Conservation (phyloP, 2,329 filamentous ascomycete species). For the Nectriaceae sp. region DNA sequence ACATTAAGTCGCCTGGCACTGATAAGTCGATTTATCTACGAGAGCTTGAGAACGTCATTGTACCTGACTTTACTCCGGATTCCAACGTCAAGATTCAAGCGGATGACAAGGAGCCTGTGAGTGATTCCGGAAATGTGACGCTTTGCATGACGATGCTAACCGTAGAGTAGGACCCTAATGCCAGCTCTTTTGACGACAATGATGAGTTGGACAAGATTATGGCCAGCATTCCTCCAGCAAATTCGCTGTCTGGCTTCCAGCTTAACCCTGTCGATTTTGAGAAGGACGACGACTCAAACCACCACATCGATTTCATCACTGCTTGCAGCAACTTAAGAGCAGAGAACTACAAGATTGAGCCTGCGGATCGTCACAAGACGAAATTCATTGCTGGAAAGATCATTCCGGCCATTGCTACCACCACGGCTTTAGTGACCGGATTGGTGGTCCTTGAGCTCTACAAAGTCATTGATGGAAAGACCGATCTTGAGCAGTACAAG, state of each 20-base stretch:
- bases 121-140: conserved; percentile 29
- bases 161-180: conserved; percentile 87
- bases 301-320: conserved; percentile 99
- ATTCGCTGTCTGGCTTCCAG: conserved; percentile 83
- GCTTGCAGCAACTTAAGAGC: conserved; percentile 95
- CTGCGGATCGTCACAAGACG: conserved; percentile 93
- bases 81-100: conserved; percentile 95
- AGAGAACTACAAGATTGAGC: conserved; percentile 95
- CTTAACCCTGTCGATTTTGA: conserved; percentile 93
- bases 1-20: conserved; percentile 78
- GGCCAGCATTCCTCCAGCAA: conserved; percentile 73
- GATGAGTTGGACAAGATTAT: conserved; percentile 75
- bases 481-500: conserved; percentile 98
- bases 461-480: conserved; percentile 96
- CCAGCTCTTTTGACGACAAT: conserved; percentile 68
- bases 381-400: conserved; percentile 99
- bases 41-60: conserved; percentile 88
- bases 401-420: conserved; percentile 97
- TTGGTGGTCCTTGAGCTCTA: conserved; percentile 90
- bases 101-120: conserved; percentile 84
- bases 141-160: not conserved
- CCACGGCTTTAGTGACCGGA: conserved; percentile 92
- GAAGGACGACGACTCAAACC: conserved; percentile 97
- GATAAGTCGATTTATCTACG: conserved; percentile 73
- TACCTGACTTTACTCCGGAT: conserved; percentile 91